These are phyloP conservation scores for Trifolium subterraneum DNA, from an alignment of 306 rosid genomes.

Conservation along the genomic window DNA sequence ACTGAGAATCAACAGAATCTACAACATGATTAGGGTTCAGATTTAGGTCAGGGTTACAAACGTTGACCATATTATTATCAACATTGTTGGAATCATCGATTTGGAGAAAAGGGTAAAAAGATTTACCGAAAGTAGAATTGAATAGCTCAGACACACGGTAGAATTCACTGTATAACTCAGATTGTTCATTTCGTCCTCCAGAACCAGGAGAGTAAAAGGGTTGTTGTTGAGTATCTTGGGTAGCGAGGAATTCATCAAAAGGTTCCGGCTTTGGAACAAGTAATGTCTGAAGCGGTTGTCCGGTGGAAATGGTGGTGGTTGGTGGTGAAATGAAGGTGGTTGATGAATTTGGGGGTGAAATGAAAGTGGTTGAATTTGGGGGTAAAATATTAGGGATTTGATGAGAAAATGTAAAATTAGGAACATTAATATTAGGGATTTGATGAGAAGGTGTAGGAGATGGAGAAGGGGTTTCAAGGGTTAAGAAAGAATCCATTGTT, in stretches of 20 bases:
- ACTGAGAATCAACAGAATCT: neutral
- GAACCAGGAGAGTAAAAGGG: constrained; percentile 5
- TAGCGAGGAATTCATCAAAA: constrained; percentile 49
- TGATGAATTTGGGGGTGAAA: neutral
- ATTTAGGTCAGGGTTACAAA: neutral
- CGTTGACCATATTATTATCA: neutral
- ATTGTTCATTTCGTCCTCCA: constrained; percentile 39
- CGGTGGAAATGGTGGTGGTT: constrained; percentile 4
- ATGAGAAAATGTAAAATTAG: neutral
- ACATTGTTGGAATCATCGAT: neutral
- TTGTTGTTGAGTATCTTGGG: constrained; percentile 11
- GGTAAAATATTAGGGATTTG: constrained; percentile 13
- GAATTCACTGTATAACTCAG: constrained; percentile 63
- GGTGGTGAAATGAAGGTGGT: neutral
- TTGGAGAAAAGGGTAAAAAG: constrained; percentile 4
- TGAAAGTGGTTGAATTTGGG: neutral
- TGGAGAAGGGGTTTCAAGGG: constrained; percentile 24
- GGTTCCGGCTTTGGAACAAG: constrained; percentile 77
- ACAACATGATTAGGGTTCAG: neutral
- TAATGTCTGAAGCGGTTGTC: constrained; percentile 39
- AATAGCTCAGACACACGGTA: constrained; percentile 75
- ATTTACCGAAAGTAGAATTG: constrained; percentile 58
- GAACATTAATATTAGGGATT: constrained; percentile 2
- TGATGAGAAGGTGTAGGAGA: neutral
- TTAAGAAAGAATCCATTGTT: constrained; percentile 13